Percentiles rank a stretch among this genome's conserved stretches.
Evolutionary conservation across 2,329 filamentous ascomycete genomes (phyloP).

Genomic region (Colletotrichum tamarilloi): DNA sequence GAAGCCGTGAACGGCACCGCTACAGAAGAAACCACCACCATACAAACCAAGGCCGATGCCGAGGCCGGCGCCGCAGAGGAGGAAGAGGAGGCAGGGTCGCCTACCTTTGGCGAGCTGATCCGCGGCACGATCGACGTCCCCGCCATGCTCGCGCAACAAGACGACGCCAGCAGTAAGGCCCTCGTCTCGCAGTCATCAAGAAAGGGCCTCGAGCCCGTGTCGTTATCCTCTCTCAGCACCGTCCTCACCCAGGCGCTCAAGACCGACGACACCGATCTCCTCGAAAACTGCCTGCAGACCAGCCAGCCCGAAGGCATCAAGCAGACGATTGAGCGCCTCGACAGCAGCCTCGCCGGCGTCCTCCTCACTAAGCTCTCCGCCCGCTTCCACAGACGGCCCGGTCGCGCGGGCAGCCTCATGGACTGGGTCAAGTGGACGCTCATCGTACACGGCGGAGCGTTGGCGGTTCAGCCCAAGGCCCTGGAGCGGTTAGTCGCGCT

Average conservation of each 20-base stretch:
- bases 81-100: conserved; percentile 59
- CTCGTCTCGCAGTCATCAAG: conserved; percentile 54
- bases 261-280: conserved; percentile 88
- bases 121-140: conserved; percentile 82
- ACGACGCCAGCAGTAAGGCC: conserved; percentile 40
- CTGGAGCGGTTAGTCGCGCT: conserved; percentile 81
- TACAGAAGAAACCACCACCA: conserved; percentile 38
- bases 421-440: conserved; percentile 97
- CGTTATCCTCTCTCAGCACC: conserved; percentile 85
- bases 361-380: conserved; percentile 88
- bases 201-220: conserved; percentile 69
- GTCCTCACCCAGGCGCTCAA: conserved; percentile 94
- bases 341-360: conserved; percentile 82
- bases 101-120: conserved; percentile 89
- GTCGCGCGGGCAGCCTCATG: conserved; percentile 89
- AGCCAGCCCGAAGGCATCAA: conserved; percentile 82
- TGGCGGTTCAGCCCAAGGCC: conserved; percentile 87
- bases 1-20: conserved; percentile 40
- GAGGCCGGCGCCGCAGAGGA: conserved; percentile 48
- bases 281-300: conserved; percentile 91
- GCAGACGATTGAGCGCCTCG: conserved; percentile 89
- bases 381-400: conserved; percentile 86
- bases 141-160: conserved; percentile 62
- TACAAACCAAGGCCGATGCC: conserved; percentile 43
- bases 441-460: conserved; percentile 89